Conservation (phyloP, 2,329 filamentous ascomycete species). For the Aureobasidium sp. region DNA sequence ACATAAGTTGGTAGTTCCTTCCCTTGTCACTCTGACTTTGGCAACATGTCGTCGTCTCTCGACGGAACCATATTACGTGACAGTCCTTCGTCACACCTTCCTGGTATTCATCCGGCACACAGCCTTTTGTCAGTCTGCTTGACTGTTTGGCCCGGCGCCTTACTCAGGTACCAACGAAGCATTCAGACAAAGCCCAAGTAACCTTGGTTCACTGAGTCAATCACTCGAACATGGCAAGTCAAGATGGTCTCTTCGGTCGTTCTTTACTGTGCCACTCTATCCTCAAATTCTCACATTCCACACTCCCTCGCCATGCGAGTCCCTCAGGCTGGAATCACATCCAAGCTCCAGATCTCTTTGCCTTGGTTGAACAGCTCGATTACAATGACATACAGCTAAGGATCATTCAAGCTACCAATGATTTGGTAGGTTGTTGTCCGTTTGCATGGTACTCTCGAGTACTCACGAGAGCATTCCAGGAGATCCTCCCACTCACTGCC, state of each 20-base stretch:
- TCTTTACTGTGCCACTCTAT: constrained; percentile 2
- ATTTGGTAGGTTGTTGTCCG: constrained; percentile 27
- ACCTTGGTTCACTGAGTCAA: background rate
- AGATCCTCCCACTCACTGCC: constrained; percentile 11
- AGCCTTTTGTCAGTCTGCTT: no score
- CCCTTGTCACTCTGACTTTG: background rate
- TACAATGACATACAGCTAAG: constrained; percentile 5
- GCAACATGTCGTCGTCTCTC: background rate
- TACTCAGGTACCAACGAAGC: no score
- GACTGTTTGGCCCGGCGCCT: no score
- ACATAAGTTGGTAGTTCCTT: background rate
- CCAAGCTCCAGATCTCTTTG: background rate
- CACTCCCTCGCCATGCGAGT: background rate
- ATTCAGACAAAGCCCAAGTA: background rate
- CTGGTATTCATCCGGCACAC: background rate
- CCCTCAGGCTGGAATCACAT: constrained; percentile 4
- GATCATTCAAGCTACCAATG: constrained; percentile 32
- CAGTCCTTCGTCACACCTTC: background rate
- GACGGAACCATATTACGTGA: background rate
- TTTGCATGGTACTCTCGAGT: background rate
- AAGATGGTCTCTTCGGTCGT: constrained; percentile 1
- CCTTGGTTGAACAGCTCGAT: background rate
- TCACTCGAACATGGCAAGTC: background rate
- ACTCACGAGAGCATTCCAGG: constrained; percentile 9
- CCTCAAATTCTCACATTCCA: constrained; percentile 9